phyloP scores from a whole-genome alignment of 129 eudicot genomes.

The Flaveria brownii region DNA sequence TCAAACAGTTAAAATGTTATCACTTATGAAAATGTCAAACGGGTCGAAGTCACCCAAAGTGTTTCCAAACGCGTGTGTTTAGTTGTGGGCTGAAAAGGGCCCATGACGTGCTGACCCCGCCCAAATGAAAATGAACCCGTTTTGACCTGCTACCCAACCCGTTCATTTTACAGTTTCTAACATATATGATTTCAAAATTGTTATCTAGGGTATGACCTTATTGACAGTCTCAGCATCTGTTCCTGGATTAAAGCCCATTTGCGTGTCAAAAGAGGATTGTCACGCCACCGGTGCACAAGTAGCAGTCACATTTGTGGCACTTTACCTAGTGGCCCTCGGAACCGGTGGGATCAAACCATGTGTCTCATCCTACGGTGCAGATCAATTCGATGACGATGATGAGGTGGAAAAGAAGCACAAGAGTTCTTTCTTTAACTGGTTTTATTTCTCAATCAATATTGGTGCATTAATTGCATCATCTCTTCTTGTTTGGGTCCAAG shows the following conservation, averaged over 20 bases:
- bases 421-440: slow-evolving; percentile 84
- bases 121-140: not conserved
- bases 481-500: slow-evolving; percentile 69
- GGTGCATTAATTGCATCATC: slow-evolving; percentile 73
- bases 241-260: slow-evolving; percentile 56
- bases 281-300: slow-evolving; percentile 39
- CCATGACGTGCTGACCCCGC: not conserved
- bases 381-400: slow-evolving; percentile 76
- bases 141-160: not conserved
- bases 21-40: not conserved
- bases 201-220: slow-evolving; percentile 69
- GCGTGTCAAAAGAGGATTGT: slow-evolving; percentile 44
- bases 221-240: slow-evolving; percentile 70
- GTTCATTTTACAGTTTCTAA: not conserved
- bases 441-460: slow-evolving; percentile 71
- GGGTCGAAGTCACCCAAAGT: not conserved
- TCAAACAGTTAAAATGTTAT: not conserved
- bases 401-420: slow-evolving; percentile 64
- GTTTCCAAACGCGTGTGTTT: not conserved
- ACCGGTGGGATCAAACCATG: slow-evolving; percentile 90
- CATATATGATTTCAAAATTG: not conserved
- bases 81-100: not conserved
- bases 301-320: slow-evolving; percentile 49
- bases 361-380: slow-evolving; percentile 83
- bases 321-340: slow-evolving; percentile 72